These are phyloP conservation scores for Paraconiothyrium brasiliense DNA, from an alignment of 2,329 filamentous ascomycete species.

Conservation along the genomic window DNA sequence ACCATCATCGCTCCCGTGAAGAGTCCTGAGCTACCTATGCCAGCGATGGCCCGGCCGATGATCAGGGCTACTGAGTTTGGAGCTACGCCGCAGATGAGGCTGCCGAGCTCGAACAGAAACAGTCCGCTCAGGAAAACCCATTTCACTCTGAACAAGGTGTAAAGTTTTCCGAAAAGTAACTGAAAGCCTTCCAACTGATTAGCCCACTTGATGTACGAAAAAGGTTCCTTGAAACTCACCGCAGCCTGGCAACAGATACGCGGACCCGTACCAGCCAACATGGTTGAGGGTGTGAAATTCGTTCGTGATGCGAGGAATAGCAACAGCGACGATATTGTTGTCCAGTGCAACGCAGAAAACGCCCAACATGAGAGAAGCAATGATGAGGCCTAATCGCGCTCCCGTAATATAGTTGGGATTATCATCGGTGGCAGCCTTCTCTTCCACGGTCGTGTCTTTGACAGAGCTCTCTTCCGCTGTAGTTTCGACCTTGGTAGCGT, in stretches of 20 bases:
- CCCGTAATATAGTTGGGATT: too few species aligned
- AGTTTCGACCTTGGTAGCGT: too few species aligned
- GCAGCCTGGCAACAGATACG: neutral
- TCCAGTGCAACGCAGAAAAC: slow-evolving; percentile 8
- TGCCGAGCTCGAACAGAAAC: slow-evolving; percentile 25
- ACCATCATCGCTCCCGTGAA: slow-evolving; percentile 52
- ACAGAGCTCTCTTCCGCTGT: too few species aligned
- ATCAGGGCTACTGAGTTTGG: slow-evolving; percentile 24
- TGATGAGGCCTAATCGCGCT: too few species aligned
- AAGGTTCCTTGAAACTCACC: neutral
- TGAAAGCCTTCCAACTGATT: too few species aligned
- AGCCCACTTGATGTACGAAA: too few species aligned
- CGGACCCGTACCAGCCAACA: slow-evolving; percentile 33
- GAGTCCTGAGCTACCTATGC: slow-evolving; percentile 37
- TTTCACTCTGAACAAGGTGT: too few species aligned
- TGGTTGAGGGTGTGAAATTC: slow-evolving; percentile 36
- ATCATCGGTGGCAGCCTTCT: too few species aligned
- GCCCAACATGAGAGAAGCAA: too few species aligned
- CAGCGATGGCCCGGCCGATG: slow-evolving; percentile 25
- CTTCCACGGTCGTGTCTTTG: too few species aligned
- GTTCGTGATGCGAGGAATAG: slow-evolving; percentile 39
- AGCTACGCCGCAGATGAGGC: slow-evolving; percentile 27
- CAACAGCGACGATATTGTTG: slow-evolving; percentile 36
- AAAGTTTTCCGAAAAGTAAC: too few species aligned
- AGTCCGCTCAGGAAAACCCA: neutral